phyloP scores from a whole-genome alignment of 345 rosid species.

The Populus tremula region DNA sequence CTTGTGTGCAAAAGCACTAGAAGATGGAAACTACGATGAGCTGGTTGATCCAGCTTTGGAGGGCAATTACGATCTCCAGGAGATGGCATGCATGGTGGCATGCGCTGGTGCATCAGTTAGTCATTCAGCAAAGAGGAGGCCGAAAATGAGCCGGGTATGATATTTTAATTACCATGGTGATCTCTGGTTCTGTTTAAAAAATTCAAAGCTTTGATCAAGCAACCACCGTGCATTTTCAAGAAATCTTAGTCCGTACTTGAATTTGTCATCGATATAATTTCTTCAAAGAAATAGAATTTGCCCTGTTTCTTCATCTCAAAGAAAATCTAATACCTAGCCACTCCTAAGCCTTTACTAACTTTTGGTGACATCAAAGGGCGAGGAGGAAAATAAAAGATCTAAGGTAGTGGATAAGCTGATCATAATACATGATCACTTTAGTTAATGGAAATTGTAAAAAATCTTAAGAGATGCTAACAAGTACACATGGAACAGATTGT shows the following conservation, averaged over 20 bases:
- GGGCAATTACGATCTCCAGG: conserved; percentile 43
- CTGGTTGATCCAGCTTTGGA: conserved; percentile 70
- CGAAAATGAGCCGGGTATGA: conserved; percentile 82
- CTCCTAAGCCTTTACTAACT: neutral
- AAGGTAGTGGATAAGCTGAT: neutral
- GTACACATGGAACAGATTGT: neutral
- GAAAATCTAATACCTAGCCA: neutral
- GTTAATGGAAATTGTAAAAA: neutral
- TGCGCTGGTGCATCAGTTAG: conserved; percentile 74
- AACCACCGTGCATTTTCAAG: neutral
- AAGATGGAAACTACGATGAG: conserved; percentile 46
- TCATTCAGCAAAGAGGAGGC: conserved; percentile 69
- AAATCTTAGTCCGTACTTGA: neutral
- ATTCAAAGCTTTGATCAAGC: neutral
- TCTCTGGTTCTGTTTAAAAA: neutral
- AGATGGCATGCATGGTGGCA: conserved; percentile 70
- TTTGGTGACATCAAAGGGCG: neutral
- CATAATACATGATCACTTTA: neutral
- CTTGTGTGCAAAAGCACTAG: conserved; percentile 44
- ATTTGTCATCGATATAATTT: neutral
- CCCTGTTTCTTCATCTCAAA: neutral
- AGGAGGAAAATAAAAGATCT: neutral
- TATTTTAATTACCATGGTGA: neutral
- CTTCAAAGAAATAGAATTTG: neutral
- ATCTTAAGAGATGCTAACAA: neutral